A percentile compares a stretch with the other conserved stretches of the same genome.
Conservation (phyloP, 805 yeast genomes). For the Saturnispora diversa region DNA sequence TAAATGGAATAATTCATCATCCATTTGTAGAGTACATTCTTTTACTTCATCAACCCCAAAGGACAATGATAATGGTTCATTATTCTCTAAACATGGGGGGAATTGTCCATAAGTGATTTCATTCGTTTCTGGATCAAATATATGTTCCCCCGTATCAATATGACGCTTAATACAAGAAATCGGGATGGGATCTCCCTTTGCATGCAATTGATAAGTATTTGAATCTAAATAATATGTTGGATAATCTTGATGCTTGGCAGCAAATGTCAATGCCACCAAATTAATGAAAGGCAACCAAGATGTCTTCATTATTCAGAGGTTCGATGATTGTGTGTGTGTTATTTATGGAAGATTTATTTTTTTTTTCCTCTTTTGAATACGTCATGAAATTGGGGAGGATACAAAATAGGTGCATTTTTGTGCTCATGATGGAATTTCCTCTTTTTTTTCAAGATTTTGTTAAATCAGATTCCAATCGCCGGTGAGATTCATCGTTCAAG, state of each 20-base stretch:
- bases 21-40: constrained; percentile 53
- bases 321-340: too few species aligned
- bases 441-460: constrained; percentile 1
- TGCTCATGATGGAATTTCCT: too few species aligned
- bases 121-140: constrained; percentile 48
- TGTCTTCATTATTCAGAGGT: not conserved
- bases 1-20: constrained; percentile 61
- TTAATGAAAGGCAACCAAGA: not conserved
- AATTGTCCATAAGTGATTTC: constrained; percentile 50
- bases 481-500: constrained; percentile 10
- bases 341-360: too few species aligned
- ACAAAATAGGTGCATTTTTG: not conserved
- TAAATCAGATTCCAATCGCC: constrained; percentile 8
- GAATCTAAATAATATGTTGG: constrained; percentile 22
- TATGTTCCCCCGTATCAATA: constrained; percentile 71
- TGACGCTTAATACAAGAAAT: constrained; percentile 59
- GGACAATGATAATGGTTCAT: constrained; percentile 45
- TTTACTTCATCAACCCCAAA: constrained; percentile 45
- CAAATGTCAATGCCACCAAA: constrained; percentile 6
- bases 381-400: too few species aligned
- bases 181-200: constrained; percentile 35
- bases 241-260: constrained; percentile 21
- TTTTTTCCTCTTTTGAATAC: too few species aligned
- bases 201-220: constrained; percentile 16
- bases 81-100: constrained; percentile 59